Evolutionary conservation across 176 grass and related monocot genomes (phyloP), one percentile per base, ranked within the genome.

Genomic region (Lolium rigidum): DNA sequence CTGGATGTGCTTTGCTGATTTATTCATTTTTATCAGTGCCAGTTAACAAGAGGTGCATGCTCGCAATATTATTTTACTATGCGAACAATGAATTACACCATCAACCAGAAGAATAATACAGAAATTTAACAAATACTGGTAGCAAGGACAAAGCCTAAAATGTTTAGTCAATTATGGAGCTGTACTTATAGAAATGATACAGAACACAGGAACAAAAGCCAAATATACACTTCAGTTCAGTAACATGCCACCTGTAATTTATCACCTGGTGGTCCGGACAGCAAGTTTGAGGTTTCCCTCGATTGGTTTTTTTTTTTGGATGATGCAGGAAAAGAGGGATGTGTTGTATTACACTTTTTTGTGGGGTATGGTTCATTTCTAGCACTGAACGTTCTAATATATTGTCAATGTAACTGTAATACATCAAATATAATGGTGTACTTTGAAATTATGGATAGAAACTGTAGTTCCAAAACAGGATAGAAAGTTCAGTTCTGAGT

Each of bases 1-100:
- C 28, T 83, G 20, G 1, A 84, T 67, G 75, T 13, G 18, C 4
- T 47, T 21, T 39, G 2, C 41, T 77, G 18, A 44, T 54, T 66
- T 8, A 66, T 77, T 15, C 18, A 84, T 15, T 76, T 64, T 84
- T 64, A 24, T 52, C 59, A 67, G 58, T 0, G 1, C 50, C 10
- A 12, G 17, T 16, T 20, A 65, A 7, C 73, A 85, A 77, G 61
- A 39, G 60, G 39, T n/a, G 49, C 17, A 82, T 41, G 80, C 63
- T 50, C 47, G 68, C 6, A 69, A 55, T 1, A 28, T 1, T 1
- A 28, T 1, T 55, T 55, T 7, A 55, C 48, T 66, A 50, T 50
- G 46, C 47, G 7, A 25, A 47, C 63, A 63, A 63, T 46, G n/a
- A 63, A 64, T 80, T 46, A 24, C 4, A 63, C 58, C 57, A 47